Conservation (phyloP, 2,329 filamentous ascomycete species). For the Scedosporium dehoogii region DNA sequence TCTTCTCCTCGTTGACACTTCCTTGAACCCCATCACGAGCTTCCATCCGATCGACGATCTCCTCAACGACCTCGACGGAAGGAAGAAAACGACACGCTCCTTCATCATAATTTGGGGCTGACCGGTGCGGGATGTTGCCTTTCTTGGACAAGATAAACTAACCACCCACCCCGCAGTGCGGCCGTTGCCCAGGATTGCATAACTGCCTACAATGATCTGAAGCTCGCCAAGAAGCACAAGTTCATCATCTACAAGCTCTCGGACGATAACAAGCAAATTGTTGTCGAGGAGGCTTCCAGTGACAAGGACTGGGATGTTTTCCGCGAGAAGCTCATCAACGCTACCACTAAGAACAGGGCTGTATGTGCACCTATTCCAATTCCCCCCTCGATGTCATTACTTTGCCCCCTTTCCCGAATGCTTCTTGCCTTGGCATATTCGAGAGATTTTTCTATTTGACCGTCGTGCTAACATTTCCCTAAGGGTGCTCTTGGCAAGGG, state of each 20-base stretch:
- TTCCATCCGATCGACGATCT: not conserved
- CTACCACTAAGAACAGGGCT: constrained; percentile 61
- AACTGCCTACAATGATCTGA: constrained; percentile 66
- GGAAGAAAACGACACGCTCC: not conserved
- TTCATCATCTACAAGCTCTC: constrained; percentile 85
- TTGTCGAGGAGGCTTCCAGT: constrained; percentile 63
- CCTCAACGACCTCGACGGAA: not conserved
- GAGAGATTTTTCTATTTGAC: not conserved
- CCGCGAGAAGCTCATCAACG: constrained; percentile 65
- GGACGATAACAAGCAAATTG: constrained; percentile 73
- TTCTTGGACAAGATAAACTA: not conserved
- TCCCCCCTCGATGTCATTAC: not conserved
- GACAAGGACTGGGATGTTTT: constrained; percentile 62
- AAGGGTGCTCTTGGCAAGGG: constrained; percentile 54
- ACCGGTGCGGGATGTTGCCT: not conserved
- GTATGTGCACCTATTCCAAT: constrained; percentile 30
- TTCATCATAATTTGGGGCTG: not conserved
- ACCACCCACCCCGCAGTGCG: constrained; percentile 41
- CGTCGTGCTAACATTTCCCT: not conserved
- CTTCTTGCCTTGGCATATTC: not conserved
- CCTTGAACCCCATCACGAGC: not conserved
- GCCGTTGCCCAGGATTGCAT: constrained; percentile 64
- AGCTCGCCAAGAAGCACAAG: constrained; percentile 72
- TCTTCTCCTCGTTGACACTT: constrained; percentile 11
- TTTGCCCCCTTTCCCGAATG: constrained; percentile 1